Conservation (phyloP, 768 basidiomycete species). For the Suillus fuscotomentosus region DNA sequence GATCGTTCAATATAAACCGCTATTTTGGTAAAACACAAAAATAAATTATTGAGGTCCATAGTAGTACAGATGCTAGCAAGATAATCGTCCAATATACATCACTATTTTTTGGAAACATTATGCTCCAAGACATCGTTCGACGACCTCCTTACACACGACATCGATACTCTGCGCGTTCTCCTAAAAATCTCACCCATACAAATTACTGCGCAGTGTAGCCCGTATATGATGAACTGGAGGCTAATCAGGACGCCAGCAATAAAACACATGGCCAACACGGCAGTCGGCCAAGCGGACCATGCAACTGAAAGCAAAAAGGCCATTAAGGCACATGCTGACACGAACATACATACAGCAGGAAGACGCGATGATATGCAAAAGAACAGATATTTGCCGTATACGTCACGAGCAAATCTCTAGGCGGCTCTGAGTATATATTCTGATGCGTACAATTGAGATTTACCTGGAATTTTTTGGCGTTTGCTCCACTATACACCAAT, state of each 20-base stretch:
- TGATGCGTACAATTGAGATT: slow-evolving; percentile 13
- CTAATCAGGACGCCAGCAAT: slow-evolving; percentile 56
- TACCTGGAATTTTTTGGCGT: slow-evolving; percentile 53
- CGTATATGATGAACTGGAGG: slow-evolving; percentile 66
- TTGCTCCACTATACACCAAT: slow-evolving; percentile 56
- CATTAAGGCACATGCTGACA: slow-evolving; percentile 57
- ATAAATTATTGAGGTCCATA: neutral
- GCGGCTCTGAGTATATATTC: neutral
- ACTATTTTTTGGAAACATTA: neutral
- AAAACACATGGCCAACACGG: slow-evolving; percentile 58
- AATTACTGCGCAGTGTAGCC: slow-evolving; percentile 30
- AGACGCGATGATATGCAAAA: slow-evolving; percentile 66
- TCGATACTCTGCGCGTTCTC: slow-evolving; percentile 12
- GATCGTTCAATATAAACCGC: neutral
- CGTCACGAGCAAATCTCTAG: slow-evolving; percentile 49
- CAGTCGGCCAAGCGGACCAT: slow-evolving; percentile 61
- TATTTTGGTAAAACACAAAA: neutral
- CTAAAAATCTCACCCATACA: slow-evolving; percentile 11
- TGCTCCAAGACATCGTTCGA: neutral
- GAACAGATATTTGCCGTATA: slow-evolving; percentile 63
- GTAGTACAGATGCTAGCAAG: neutral
- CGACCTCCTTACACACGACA: slow-evolving; percentile 6
- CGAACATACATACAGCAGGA: slow-evolving; percentile 59
- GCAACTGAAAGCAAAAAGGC: slow-evolving; percentile 60
- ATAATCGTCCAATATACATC: neutral